These are phyloP conservation scores for Quercus phellos DNA, from an alignment of 331 rosid species.

Conservation along the genomic window DNA sequence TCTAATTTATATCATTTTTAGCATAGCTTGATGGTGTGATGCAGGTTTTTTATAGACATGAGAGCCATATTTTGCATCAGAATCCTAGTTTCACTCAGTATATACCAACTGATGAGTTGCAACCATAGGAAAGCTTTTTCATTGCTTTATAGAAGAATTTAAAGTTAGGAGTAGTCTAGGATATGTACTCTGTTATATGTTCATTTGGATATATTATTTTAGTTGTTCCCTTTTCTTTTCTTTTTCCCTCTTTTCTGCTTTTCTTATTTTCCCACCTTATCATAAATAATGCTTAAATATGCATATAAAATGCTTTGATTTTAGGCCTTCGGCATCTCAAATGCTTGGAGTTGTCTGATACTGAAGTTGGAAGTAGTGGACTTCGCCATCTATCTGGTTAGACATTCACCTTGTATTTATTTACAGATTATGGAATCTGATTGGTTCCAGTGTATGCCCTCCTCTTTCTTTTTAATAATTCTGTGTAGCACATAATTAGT, in stretches of 20 bases:
- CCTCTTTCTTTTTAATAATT: background rate
- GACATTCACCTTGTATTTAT: background rate
- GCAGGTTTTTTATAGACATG: background rate
- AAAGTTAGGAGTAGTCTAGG: no score
- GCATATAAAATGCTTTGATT: constrained; percentile 20
- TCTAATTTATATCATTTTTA: background rate
- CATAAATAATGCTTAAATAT: constrained; percentile 13
- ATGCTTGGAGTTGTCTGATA: constrained; percentile 91
- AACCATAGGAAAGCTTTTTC: background rate
- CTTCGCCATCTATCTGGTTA: constrained; percentile 83
- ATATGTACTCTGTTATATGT: background rate
- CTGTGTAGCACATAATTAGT: background rate
- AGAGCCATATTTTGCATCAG: background rate
- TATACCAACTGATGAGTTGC: background rate
- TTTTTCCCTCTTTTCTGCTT: background rate
- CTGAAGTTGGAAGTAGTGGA: constrained; percentile 80
- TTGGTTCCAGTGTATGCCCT: background rate
- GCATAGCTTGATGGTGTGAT: background rate
- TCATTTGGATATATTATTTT: background rate
- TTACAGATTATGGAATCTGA: background rate
- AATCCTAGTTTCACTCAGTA: background rate
- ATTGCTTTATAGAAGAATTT: background rate
- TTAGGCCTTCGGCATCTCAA: constrained; percentile 65
- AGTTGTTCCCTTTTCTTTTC: background rate
- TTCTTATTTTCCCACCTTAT: background rate